Base-by-base conservation (phyloP, 176 grass and related monocot species). In the Eleusine coracana region DNA sequence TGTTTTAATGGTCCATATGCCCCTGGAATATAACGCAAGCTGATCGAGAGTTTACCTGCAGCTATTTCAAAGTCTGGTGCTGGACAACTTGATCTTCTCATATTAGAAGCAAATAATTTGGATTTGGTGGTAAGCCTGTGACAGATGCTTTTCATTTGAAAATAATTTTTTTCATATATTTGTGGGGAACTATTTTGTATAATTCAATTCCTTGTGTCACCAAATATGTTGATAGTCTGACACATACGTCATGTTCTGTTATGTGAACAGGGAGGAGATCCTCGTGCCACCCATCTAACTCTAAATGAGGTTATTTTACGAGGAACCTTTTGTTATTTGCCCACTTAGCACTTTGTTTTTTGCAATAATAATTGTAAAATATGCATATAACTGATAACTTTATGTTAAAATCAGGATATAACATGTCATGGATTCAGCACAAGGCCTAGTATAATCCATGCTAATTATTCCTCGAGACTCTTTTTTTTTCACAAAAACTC, bases 11-110 rank as follows among this genome's bases (percentile, higher is more conserved):
- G 25, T 49, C 16, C 15, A 63, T 44, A 46, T 3, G 17, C 28
- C 16, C 56, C 28, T 65, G 5, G 12, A 45, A 60, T 18, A 52
- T 3, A 45, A 59, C 20, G 21, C 21, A n/a, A 55, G 5, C 64
- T 84, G 39, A 79, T 84, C 20, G 25, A 25, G 39, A 20, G 14
- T 73, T 83, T 38, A 5, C 28, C 49, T 48, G 28, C 81, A 84
- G 86, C 27, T 40, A 84, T 88, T 80, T 88, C 81, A 0, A 88
- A 74, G 51, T 88, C 75, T 80, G 81, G 69, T 50, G 40, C 81
- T 3, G 69, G 71, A 21, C 80, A 84, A 39, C 67, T 81, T 59
- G 65, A 85, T 68, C 74, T 71, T n/a, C 77, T 83, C 50, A 58
- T 80, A 65, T 38, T 88, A 61, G 87, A 88, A 80, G 28, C 75